phyloP scores from a whole-genome alignment of 2,329 filamentous ascomycete species.

The Torrubiellomyces zombiae region DNA sequence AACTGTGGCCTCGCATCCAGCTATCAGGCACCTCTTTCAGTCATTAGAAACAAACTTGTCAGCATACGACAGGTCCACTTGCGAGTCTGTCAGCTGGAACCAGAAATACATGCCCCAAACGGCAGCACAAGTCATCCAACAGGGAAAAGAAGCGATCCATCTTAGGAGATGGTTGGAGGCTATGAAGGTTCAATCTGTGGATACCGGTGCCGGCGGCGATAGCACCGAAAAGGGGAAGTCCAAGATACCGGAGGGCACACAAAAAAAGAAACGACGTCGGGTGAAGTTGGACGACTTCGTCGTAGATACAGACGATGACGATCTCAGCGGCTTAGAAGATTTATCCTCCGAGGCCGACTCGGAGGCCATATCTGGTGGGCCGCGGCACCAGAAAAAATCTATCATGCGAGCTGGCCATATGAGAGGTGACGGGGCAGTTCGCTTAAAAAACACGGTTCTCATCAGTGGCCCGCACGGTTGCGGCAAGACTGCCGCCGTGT shows the following conservation, averaged over 20 bases:
- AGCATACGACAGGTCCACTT: conserved; percentile 64
- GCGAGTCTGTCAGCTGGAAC: conserved; percentile 57
- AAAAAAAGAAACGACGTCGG: conserved; percentile 50
- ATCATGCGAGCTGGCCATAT: conserved; percentile 30
- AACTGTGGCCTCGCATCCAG: conserved; percentile 30
- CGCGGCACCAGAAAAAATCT: conserved; percentile 29
- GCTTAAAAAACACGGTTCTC: conserved; percentile 60
- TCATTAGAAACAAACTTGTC: conserved; percentile 47
- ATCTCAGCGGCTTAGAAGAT: conserved; percentile 51
- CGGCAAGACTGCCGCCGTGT: conserved; percentile 85
- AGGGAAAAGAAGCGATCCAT: conserved; percentile 49
- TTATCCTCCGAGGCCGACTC: no score
- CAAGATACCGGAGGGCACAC: conserved; percentile 11
- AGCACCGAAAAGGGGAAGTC: conserved; percentile 11
- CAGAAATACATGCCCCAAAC: conserved; percentile 68
- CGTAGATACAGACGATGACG: conserved; percentile 62
- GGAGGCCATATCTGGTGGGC: no score
- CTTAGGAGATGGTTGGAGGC: conserved; percentile 68
- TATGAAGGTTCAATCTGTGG: conserved; percentile 61
- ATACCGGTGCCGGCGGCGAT: conserved; percentile 33
- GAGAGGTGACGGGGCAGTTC: conserved; percentile 24
- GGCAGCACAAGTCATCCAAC: conserved; percentile 60
- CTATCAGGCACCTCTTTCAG: conserved; percentile 40
- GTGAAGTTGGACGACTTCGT: conserved; percentile 69
- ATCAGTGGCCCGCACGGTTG: conserved; percentile 79